These are phyloP conservation scores for Gossypium lobatum DNA, from an alignment of 441 rosid genomes.

Conservation along the genomic window DNA sequence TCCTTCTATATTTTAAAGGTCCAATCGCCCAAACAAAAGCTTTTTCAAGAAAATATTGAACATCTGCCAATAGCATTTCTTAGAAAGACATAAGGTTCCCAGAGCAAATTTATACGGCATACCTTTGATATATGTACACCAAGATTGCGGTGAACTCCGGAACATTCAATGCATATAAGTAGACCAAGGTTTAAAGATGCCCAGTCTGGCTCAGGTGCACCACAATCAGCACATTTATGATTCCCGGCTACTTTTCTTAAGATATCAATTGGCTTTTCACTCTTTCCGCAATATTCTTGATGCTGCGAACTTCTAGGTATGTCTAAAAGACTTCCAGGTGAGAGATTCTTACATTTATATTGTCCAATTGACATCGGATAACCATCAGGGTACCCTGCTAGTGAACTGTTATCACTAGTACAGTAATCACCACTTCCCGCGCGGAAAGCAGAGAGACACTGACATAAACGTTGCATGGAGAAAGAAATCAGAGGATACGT, in stretches of 20 bases:
- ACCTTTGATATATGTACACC: conserved; percentile 98
- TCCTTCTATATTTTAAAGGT: conserved; percentile 1
- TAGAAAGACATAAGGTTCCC: neutral
- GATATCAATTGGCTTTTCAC: conserved; percentile 75
- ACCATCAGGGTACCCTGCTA: conserved; percentile 49
- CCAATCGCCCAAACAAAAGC: neutral
- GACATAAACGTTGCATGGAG: conserved; percentile 22
- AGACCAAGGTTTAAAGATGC: conserved; percentile 94
- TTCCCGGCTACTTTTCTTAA: conserved; percentile 77
- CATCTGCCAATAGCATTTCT: neutral
- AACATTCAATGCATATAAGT: conserved; percentile 93
- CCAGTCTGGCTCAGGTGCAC: conserved; percentile 97
- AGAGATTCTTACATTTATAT: conserved; percentile 30
- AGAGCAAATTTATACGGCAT: neutral
- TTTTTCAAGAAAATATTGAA: neutral
- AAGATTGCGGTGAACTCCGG: conserved; percentile 96
- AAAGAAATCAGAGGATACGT: conserved; percentile 5
- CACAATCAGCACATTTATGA: conserved; percentile 94
- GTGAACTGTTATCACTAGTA: conserved; percentile 59
- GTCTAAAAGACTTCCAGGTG: conserved; percentile 41
- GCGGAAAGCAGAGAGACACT: conserved; percentile 47
- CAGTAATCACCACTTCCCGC: conserved; percentile 54
- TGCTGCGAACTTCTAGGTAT: conserved; percentile 54
- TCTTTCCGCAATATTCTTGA: conserved; percentile 35
- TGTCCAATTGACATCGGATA: conserved; percentile 57